Conservation (phyloP, 2,329 filamentous ascomycete genomes). For the Aspergillus viridinutans region DNA sequence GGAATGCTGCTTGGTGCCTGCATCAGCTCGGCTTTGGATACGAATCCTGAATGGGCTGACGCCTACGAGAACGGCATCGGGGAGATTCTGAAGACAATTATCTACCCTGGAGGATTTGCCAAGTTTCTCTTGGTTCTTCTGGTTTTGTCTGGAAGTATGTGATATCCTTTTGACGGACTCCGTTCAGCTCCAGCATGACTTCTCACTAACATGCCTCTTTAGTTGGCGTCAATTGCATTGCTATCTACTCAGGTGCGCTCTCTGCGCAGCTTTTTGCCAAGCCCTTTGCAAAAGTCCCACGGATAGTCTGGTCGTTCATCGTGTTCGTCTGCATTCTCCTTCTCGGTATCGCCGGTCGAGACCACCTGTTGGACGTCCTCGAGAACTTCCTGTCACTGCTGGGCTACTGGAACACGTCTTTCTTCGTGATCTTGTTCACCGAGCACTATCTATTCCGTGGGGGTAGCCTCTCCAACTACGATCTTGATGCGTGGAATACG, state of each 20-base stretch:
- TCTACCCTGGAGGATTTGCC: slow-evolving; percentile 45
- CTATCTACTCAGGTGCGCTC: slow-evolving; percentile 36
- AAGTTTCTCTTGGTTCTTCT: slow-evolving; percentile 41
- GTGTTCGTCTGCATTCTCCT: slow-evolving; percentile 45
- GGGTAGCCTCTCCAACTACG: slow-evolving; percentile 42
- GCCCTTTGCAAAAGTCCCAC: slow-evolving; percentile 42
- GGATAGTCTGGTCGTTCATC: slow-evolving; percentile 47
- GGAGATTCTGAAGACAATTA: slow-evolving; percentile 43
- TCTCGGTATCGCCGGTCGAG: slow-evolving; percentile 41
- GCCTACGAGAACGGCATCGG: slow-evolving; percentile 38
- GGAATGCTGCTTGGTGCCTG: slow-evolving; percentile 47
- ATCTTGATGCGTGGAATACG: slow-evolving; percentile 49
- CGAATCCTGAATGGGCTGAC: slow-evolving; percentile 36
- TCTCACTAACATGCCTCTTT: not conserved
- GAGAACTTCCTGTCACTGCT: slow-evolving; percentile 48
- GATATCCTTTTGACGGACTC: not conserved
- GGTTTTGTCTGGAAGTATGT: slow-evolving; percentile 27
- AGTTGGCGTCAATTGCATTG: slow-evolving; percentile 46
- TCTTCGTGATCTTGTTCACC: slow-evolving; percentile 46
- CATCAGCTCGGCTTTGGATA: slow-evolving; percentile 42
- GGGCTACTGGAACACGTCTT: slow-evolving; percentile 50
- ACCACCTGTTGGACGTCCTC: slow-evolving; percentile 43
- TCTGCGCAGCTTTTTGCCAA: slow-evolving; percentile 40
- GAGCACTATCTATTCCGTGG: slow-evolving; percentile 50
- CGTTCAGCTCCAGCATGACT: not conserved